Conservation (phyloP, 2,329 filamentous ascomycete genomes). For the Chalaropsis thielavioides region DNA sequence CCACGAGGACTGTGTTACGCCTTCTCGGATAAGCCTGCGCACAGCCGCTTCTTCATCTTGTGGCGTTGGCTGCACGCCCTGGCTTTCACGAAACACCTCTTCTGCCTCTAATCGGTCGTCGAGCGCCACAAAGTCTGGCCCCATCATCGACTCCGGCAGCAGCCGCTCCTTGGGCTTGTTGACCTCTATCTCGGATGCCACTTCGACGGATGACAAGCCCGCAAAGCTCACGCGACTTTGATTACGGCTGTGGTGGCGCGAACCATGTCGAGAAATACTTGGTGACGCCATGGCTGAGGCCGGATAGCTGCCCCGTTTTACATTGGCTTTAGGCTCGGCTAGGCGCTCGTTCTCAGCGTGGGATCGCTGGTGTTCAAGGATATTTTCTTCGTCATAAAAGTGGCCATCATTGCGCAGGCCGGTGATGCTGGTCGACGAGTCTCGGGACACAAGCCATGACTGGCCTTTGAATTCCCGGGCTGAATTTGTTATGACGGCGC, state of each 20-base stretch:
- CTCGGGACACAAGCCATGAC: constrained; percentile 50
- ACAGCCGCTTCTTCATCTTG: constrained; percentile 46
- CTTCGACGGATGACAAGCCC: constrained; percentile 10
- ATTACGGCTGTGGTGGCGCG: constrained; percentile 30
- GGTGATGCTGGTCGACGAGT: constrained; percentile 48
- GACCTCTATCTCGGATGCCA: neutral
- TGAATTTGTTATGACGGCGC: constrained; percentile 46
- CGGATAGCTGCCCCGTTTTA: constrained; percentile 10
- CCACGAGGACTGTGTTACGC: constrained; percentile 41
- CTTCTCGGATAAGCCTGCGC: constrained; percentile 40
- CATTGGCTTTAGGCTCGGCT: constrained; percentile 3
- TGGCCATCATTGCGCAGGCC: constrained; percentile 39
- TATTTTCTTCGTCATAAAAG: constrained; percentile 26
- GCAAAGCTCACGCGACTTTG: constrained; percentile 33
- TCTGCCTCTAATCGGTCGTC: constrained; percentile 42
- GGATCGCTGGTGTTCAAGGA: constrained; percentile 35
- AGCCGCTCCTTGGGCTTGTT: constrained; percentile 7
- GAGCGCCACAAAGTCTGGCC: constrained; percentile 49
- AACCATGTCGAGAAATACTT: neutral
- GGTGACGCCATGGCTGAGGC: constrained; percentile 8
- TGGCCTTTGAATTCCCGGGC: constrained; percentile 54
- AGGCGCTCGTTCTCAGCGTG: constrained; percentile 1
- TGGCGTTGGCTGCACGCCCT: constrained; percentile 28
- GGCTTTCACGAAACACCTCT: constrained; percentile 3
- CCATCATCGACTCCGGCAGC: constrained; percentile 21